Conservation (phyloP, 2,329 filamentous ascomycete genomes). For the Colletotrichum coccodes region DNA sequence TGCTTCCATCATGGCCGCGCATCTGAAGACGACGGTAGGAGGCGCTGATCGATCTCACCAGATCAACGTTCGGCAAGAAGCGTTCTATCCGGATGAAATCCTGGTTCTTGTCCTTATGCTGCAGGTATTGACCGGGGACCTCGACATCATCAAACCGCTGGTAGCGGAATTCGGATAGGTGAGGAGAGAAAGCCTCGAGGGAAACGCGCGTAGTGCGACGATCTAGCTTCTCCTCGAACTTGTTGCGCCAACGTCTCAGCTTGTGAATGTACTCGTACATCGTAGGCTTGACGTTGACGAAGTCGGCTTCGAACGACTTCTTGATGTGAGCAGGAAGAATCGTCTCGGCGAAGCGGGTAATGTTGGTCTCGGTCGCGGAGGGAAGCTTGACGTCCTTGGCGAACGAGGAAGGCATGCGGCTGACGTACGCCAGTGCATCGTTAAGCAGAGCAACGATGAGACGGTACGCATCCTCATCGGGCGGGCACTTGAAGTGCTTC, state of each 20-base stretch:
- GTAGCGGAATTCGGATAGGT: constrained; percentile 96
- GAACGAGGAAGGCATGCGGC: constrained; percentile 86
- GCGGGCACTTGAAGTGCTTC: constrained; percentile 99
- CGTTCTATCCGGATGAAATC: constrained; percentile 98
- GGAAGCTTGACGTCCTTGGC: constrained; percentile 93
- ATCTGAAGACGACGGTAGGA: constrained; percentile 96
- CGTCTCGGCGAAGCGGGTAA: constrained; percentile 95
- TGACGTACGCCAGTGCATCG: constrained; percentile 92
- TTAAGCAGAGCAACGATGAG: constrained; percentile 98
- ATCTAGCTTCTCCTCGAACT: constrained; percentile 97
- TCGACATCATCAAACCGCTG: constrained; percentile 99
- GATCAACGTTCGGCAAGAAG: constrained; percentile 93
- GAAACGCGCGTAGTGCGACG: constrained; percentile 78
- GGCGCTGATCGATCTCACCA: constrained; percentile 89
- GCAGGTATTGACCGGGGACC: constrained; percentile 94
- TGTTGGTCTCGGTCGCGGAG: constrained; percentile 91
- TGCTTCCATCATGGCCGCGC: constrained; percentile 94
- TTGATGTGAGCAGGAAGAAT: constrained; percentile 95
- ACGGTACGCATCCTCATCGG: constrained; percentile 96
- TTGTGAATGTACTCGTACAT: constrained; percentile 99
- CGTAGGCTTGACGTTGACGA: constrained; percentile 92
- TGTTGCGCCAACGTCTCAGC: constrained; percentile 93
- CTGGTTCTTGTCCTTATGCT: constrained; percentile 98
- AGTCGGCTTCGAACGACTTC: constrained; percentile 97
- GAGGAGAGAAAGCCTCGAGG: constrained; percentile 87